Evolutionary conservation across 2,329 filamentous ascomycete genomes (phyloP), one percentile per base, ranked within the genome.

Genomic region (Coniella vitis): DNA sequence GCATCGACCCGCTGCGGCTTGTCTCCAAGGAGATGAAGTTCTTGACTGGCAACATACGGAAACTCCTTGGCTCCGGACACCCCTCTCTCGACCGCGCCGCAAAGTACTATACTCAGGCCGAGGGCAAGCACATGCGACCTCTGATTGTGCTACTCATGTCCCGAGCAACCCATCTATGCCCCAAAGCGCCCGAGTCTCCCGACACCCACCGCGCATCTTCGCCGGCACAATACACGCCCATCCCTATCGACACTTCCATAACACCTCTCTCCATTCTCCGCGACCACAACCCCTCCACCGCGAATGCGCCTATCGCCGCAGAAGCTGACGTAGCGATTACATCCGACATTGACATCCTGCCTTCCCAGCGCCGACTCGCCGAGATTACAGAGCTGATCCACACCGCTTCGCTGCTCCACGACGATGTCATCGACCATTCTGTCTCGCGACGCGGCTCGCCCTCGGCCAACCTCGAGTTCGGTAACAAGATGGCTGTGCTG

Each of bases 321-420:
- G 63, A 69, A 21, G 60, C 60, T 48, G 68, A 72, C 35, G 14
- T 4, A 4, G 63, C 75, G 22, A 53, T 60, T 47, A 60, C 62
- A 57, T 57, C 66, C 44, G 74, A 75, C 47, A 68, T 78, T 58
- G 81, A 87, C 57, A 93, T 98, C 57, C 81, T 97, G 17, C 91
- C 93, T n/a, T 86, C 89, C 16, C 93, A 98, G 64, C 79, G 91
- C 56, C 84, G 93, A 21, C 75, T 98, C 34, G 93, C 93, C 45
- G 93, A 98, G 68, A 97, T 98, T 61, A 93, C 91, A 2, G 93
- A 98, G 68, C 77, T 98, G 48, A 97, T 98, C 56, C 93, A 98
- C 68, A 97, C 93, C 0, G 90, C 93, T 1, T 97, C 91, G 2
- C 79, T 98, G 16, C 81, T 98, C 13, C 93, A 98, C 69, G 93